Evolutionary conservation across 441 rosid species (phyloP).

Genomic region (Adansonia madagascariensis): DNA sequence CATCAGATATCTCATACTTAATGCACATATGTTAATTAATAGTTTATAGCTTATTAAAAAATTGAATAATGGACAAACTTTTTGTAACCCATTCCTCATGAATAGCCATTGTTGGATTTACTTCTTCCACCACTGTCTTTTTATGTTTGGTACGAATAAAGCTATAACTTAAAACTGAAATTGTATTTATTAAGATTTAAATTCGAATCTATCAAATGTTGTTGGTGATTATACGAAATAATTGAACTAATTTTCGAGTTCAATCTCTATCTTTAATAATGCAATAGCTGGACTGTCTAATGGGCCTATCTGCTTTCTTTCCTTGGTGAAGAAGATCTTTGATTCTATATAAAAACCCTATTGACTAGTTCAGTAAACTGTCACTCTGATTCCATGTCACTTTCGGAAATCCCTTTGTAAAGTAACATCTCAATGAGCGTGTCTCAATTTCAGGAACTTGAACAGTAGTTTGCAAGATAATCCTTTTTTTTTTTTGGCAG

Average conservation of each 20-base stretch:
- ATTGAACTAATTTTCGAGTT: too few relatives aligned
- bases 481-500: background rate
- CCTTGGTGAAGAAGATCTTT: background rate
- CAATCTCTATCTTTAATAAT: background rate
- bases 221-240: too few relatives aligned
- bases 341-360: background rate
- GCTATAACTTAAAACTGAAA: too few relatives aligned
- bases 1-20: background rate
- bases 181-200: too few relatives aligned
- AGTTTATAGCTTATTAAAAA: too few relatives aligned
- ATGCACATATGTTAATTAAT: too few relatives aligned
- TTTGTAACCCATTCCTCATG: background rate
- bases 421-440: background rate
- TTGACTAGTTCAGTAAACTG: background rate
- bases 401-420: background rate
- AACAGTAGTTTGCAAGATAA: too few relatives aligned
- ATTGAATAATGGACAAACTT: too few relatives aligned
- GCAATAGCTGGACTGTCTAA: background rate
- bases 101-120: background rate
- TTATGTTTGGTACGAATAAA: too few relatives aligned
- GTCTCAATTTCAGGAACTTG: background rate
- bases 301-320: background rate
- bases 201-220: too few relatives aligned
- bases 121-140: background rate
- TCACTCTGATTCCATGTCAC: background rate